Evolutionary conservation across 331 rosid genomes (phyloP).

Genomic region (Cydonia oblonga): DNA sequence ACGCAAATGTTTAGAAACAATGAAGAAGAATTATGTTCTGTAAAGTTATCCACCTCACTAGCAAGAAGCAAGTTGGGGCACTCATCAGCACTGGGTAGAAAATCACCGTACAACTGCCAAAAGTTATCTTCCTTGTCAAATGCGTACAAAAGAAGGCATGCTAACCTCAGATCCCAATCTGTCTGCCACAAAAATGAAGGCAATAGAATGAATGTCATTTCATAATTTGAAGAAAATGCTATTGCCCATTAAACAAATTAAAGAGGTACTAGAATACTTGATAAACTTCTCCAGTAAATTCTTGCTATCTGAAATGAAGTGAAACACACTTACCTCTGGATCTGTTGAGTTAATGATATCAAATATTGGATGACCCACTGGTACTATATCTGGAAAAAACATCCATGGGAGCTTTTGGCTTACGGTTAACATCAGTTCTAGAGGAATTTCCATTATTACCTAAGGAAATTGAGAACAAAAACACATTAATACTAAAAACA

Average conservation of each 20-base stretch:
- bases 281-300: background rate
- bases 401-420: conserved; percentile 91
- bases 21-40: background rate
- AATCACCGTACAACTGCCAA: conserved; percentile 90
- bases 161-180: conserved; percentile 92
- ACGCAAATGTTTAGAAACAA: background rate
- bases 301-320: background rate
- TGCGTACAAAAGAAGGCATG: conserved; percentile 72
- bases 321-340: conserved; percentile 59
- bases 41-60: conserved; percentile 48
- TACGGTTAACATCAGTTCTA: conserved; percentile 81
- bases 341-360: conserved; percentile 82
- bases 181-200: conserved; percentile 62
- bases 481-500: conserved; percentile 11
- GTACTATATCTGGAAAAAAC: conserved; percentile 92
- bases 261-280: background rate
- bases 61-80: conserved; percentile 88
- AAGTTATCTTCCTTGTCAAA: conserved; percentile 78
- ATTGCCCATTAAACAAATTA: background rate
- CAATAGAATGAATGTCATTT: background rate
- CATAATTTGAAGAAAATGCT: background rate
- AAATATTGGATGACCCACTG: conserved; percentile 90
- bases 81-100: conserved; percentile 81
- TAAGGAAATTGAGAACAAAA: conserved; percentile 21
- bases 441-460: conserved; percentile 96